These are phyloP conservation scores for Plenodomus biglobosus DNA, from an alignment of 2,329 filamentous ascomycete species.

Conservation along the genomic window DNA sequence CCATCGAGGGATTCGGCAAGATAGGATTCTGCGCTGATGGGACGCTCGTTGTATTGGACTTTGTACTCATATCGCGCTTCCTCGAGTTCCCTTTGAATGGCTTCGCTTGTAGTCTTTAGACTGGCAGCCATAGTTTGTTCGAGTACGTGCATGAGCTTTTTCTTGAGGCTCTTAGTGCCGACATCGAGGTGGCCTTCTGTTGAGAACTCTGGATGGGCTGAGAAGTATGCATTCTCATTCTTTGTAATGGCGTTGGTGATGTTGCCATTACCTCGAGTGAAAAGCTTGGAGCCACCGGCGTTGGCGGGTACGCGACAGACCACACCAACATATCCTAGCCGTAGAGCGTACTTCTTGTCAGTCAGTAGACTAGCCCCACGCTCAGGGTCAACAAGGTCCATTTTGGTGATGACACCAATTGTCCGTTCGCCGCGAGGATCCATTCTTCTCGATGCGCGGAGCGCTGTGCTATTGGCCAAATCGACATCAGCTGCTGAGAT, in stretches of 20 bases:
- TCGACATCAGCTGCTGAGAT: slow-evolving; percentile 98
- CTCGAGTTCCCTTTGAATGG: slow-evolving; percentile 91
- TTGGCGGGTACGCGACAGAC: slow-evolving; percentile 76
- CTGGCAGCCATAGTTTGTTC: slow-evolving; percentile 97
- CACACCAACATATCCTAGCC: slow-evolving; percentile 95
- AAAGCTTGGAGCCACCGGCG: slow-evolving; percentile 65
- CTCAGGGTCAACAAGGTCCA: slow-evolving; percentile 88
- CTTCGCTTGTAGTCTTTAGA: slow-evolving; percentile 83
- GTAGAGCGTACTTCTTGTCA: slow-evolving; percentile 89
- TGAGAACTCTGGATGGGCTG: slow-evolving; percentile 81
- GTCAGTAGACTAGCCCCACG: slow-evolving; percentile 77
- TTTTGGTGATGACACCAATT: slow-evolving; percentile 98
- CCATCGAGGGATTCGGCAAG: slow-evolving; percentile 91
- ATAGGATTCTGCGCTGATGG: slow-evolving; percentile 93
- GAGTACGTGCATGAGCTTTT: slow-evolving; percentile 95
- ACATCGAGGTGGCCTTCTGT: slow-evolving; percentile 70
- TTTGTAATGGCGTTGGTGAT: slow-evolving; percentile 79
- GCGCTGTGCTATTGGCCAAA: slow-evolving; percentile 89
- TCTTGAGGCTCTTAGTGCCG: slow-evolving; percentile 82
- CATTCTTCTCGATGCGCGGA: slow-evolving; percentile 85
- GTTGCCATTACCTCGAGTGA: slow-evolving; percentile 79
- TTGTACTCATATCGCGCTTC: slow-evolving; percentile 99
- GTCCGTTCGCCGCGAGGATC: slow-evolving; percentile 94
- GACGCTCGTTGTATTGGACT: slow-evolving; percentile 97
- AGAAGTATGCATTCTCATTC: slow-evolving; percentile 88